Conservation (phyloP, 345 rosid species). For the Microcos paniculata region DNA sequence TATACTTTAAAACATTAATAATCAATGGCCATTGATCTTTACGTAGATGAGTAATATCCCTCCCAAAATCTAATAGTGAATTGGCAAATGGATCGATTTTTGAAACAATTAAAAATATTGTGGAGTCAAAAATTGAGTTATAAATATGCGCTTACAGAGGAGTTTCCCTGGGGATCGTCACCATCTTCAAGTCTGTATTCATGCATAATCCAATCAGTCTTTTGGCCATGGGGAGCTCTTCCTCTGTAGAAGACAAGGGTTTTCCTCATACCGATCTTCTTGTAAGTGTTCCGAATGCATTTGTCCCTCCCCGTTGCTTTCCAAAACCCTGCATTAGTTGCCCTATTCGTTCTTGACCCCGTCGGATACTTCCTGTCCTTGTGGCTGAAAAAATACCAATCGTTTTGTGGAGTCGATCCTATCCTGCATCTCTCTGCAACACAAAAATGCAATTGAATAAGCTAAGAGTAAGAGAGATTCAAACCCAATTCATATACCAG, state of each 20-base stretch:
- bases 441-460: background rate
- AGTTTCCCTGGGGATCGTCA: constrained; percentile 56
- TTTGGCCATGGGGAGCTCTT: constrained; percentile 96
- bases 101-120: no score
- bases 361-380: constrained; percentile 96
- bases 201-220: constrained; percentile 99
- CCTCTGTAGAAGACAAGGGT: constrained; percentile 95
- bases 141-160: constrained; percentile 39
- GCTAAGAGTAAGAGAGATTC: no score
- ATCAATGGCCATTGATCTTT: no score
- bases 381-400: constrained; percentile 97
- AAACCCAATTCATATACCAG: no score
- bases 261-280: constrained; percentile 97
- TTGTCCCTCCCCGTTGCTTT: constrained; percentile 96
- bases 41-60: no score
- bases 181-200: constrained; percentile 89
- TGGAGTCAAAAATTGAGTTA: background rate
- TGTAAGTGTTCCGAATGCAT: constrained; percentile 70
- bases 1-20: no score
- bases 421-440: constrained; percentile 76
- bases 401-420: constrained; percentile 89
- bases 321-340: constrained; percentile 94
- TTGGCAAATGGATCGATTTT: no score
- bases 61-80: no score
- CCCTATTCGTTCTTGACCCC: constrained; percentile 92